Evolutionary conservation across 495 filamentous ascomycete species (phyloP).

Genomic region (Aspergillus ostianus): DNA sequence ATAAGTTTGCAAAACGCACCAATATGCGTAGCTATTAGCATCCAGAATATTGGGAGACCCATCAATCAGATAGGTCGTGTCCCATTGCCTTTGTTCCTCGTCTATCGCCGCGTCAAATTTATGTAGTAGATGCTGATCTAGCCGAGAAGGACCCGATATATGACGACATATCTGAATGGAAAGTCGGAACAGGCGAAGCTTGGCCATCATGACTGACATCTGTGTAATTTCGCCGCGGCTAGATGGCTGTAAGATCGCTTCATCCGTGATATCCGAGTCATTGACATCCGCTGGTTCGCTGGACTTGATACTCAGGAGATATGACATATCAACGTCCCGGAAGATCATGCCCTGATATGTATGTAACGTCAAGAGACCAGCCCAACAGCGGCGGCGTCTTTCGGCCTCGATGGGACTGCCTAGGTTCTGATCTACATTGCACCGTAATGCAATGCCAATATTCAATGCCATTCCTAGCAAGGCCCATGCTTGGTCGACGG

Average conservation of each 20-base stretch:
- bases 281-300: slow-evolving; percentile 19
- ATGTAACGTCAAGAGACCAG: slow-evolving; percentile 19
- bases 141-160: slow-evolving; percentile 9
- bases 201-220: slow-evolving; percentile 23
- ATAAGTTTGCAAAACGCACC: slow-evolving; percentile 23
- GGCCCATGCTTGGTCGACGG: slow-evolving; percentile 20
- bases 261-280: slow-evolving; percentile 18
- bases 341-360: slow-evolving; percentile 23
- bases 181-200: slow-evolving; percentile 20
- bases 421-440: slow-evolving; percentile 8
- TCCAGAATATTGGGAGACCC: slow-evolving; percentile 20
- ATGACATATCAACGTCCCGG: slow-evolving; percentile 22
- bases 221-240: slow-evolving; percentile 15
- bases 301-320: slow-evolving; percentile 13
- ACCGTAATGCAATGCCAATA: slow-evolving; percentile 21
- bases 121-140: slow-evolving; percentile 1
- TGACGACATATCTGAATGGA: slow-evolving; percentile 19
- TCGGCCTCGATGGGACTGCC: slow-evolving; percentile 12
- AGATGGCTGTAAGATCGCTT: slow-evolving; percentile 10
- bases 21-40: slow-evolving; percentile 16
- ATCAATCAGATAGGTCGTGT: slow-evolving; percentile 15
- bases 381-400: slow-evolving; percentile 25
- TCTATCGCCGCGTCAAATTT: slow-evolving; percentile 14
- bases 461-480: slow-evolving; percentile 22
- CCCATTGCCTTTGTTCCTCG: slow-evolving; percentile 20